phyloP scores from a whole-genome alignment of 805 yeast genomes.

The Nakazawaea sp. region DNA sequence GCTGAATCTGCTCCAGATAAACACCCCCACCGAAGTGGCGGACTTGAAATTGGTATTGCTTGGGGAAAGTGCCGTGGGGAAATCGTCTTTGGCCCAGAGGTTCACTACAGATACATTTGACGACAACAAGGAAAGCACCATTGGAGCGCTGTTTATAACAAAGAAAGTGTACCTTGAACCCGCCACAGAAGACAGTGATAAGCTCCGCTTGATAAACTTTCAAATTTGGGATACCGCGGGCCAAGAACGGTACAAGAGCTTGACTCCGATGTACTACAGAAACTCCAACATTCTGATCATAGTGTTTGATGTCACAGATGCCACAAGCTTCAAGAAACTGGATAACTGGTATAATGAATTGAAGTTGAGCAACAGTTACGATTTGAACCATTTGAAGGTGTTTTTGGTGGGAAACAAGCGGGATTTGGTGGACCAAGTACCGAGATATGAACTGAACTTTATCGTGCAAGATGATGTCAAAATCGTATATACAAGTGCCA shows the following conservation, averaged over 20 bases:
- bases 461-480: slow-evolving; percentile 16
- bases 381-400: slow-evolving; percentile 24
- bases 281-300: slow-evolving; percentile 81
- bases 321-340: slow-evolving; percentile 54
- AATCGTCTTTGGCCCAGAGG: slow-evolving; percentile 72
- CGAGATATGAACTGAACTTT: slow-evolving; percentile 15
- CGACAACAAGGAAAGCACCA: slow-evolving; percentile 79
- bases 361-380: slow-evolving; percentile 20
- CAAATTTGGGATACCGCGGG: slow-evolving; percentile 97
- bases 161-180: slow-evolving; percentile 49
- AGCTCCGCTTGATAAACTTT: slow-evolving; percentile 33
- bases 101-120: slow-evolving; percentile 71
- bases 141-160: slow-evolving; percentile 97
- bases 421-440: slow-evolving; percentile 43
- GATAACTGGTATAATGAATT: slow-evolving; percentile 89
- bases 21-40: slow-evolving; percentile 13
- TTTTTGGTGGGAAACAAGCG: slow-evolving; percentile 76
- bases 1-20: too few species aligned
- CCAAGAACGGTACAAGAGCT: slow-evolving; percentile 76
- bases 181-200: slow-evolving; percentile 14
- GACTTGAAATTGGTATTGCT: slow-evolving; percentile 29
- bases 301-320: slow-evolving; percentile 74
- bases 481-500: slow-evolving; percentile 55
- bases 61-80: slow-evolving; percentile 57
- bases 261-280: slow-evolving; percentile 80